Evolutionary conservation across 2,329 filamentous ascomycete genomes (phyloP).

Genomic region (Chaetomium sp.): DNA sequence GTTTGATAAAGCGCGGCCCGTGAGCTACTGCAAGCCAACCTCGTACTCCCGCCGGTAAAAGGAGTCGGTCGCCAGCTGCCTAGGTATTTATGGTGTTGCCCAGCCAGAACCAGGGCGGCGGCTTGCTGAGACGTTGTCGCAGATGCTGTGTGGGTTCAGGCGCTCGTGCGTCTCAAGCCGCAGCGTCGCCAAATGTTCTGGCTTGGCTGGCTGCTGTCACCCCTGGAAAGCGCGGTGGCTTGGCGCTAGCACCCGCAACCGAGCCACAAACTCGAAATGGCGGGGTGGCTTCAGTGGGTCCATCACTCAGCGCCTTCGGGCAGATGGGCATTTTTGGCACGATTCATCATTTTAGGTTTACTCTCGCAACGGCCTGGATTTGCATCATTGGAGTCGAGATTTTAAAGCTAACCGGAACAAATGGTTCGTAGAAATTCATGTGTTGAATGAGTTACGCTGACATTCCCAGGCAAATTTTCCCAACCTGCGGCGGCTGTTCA

Average conservation of each 20-base stretch:
- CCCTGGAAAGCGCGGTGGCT: conserved; percentile 28
- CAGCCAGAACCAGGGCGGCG: conserved; percentile 4
- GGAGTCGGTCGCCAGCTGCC: not conserved
- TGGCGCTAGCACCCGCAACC: conserved; percentile 17
- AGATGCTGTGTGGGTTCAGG: conserved; percentile 16
- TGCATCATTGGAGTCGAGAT: not conserved
- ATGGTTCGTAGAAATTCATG: conserved; percentile 9
- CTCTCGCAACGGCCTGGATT: not conserved
- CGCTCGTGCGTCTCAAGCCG: conserved; percentile 7
- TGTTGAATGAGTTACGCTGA: not conserved
- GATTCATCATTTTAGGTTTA: not conserved
- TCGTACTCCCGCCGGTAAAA: not conserved
- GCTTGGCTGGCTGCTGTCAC: conserved; percentile 10
- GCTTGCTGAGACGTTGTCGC: conserved; percentile 17
- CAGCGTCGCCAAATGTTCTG: conserved; percentile 9
- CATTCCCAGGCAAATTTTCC: conserved; percentile 70
- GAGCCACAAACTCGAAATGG: conserved; percentile 26
- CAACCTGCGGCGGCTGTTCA: conserved; percentile 93
- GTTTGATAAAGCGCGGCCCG: conserved; percentile 12
- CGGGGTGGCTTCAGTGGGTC: conserved; percentile 17
- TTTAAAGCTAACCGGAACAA: not conserved
- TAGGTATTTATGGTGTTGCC: conserved; percentile 12
- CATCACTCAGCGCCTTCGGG: not conserved
- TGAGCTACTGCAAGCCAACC: not conserved
- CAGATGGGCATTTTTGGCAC: not conserved